Evolutionary conservation across 345 rosid species (phyloP), one percentile per base, ranked within the genome.

Genomic region (Salix arbutifolia): DNA sequence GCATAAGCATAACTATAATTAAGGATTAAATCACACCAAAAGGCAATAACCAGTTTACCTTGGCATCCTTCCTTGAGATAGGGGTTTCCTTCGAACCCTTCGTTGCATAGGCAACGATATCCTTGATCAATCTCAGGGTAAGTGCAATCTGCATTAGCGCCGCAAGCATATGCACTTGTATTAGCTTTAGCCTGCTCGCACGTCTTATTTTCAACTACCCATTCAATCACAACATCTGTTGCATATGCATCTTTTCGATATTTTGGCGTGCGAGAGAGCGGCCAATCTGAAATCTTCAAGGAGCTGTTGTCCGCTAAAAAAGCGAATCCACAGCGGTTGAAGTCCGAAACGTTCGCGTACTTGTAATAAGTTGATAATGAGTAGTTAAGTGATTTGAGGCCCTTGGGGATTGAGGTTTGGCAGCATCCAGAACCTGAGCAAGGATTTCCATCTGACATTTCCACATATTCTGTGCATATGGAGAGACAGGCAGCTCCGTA

Each of bases 401-500:
- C 44, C 2, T 9, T 4, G 1, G 84, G 84, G 1, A 84, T n/a
- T 5, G 77, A 23, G 12, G 66, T 73, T 31, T 79, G 81, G 58
- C 87, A 81, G 71, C 81, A 84, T 5, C 87, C 87, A 14, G 69
- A 12, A 3, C 84, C 80, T 3, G 84, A 72, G 68, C 86, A 84
- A 16, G 53, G 65, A 56, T 28, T 42, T 0, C 28, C 33, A 0
- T 53, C 42, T 2, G 64, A 35, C 21, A 37, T 6, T 1, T 50
- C 17, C 26, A 3, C 30, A 4, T 26, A 3, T 18, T 53, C 46
- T 25, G 23, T 25, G 74, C 84, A 81, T 0, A 76, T 0, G 53
- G 84, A 70, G 19, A 58, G 0, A 46, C 87, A 81, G 14, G 76
- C 71, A 11, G 80, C 78, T 4, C 71, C 65, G 3, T 78, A 78